These are phyloP conservation scores for Leishmania aethiopica DNA, from an alignment of 208 protist species.

Conservation along the genomic window DNA sequence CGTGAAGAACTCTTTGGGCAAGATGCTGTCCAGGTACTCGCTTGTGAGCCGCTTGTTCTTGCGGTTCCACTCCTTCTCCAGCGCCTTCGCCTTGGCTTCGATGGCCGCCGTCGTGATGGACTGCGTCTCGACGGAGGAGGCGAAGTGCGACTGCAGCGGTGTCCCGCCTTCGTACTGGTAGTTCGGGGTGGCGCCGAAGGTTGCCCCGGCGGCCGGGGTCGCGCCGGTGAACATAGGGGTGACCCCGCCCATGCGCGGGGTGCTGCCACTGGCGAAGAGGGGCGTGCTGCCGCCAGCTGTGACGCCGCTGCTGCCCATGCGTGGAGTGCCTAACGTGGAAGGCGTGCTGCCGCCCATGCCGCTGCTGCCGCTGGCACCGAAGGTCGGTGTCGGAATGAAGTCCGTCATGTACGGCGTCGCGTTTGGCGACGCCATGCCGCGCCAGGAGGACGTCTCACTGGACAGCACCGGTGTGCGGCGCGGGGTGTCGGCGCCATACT, in stretches of 20 bases:
- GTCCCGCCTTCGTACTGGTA: conserved; percentile 88
- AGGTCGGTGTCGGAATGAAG: conserved; percentile 58
- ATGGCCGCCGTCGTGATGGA: conserved; percentile 73
- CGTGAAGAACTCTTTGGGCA: conserved; percentile 77
- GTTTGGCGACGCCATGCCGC: conserved; percentile 71
- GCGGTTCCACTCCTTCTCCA: conserved; percentile 83
- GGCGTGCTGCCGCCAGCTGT: conserved; percentile 25
- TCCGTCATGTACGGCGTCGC: conserved; percentile 55
- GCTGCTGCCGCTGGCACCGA: conserved; percentile 21
- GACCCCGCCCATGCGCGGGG: conserved; percentile 28
- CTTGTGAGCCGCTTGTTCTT: conserved; percentile 88
- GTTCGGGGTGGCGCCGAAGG: conserved; percentile 81
- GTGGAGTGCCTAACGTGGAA: conserved; percentile 31
- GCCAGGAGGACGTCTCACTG: conserved; percentile 62
- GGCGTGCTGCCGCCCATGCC: conserved; percentile 40
- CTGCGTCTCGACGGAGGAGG: conserved; percentile 46
- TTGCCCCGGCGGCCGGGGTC: conserved; percentile 45
- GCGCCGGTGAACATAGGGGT: conserved; percentile 59
- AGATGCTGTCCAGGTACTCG: conserved; percentile 73
- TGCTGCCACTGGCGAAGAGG: conserved; percentile 30
- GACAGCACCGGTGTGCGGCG: conserved; percentile 38
- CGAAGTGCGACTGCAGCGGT: conserved; percentile 85
- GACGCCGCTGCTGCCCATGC: conserved; percentile 16
- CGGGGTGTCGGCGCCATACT: conserved; percentile 70
- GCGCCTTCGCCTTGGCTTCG: conserved; percentile 69